A percentile compares a stretch with the other conserved stretches of the same genome.
Evolutionary conservation across 371 early-diverging fungal species (phyloP).

Genomic region (Phascolomyces articulosus): DNA sequence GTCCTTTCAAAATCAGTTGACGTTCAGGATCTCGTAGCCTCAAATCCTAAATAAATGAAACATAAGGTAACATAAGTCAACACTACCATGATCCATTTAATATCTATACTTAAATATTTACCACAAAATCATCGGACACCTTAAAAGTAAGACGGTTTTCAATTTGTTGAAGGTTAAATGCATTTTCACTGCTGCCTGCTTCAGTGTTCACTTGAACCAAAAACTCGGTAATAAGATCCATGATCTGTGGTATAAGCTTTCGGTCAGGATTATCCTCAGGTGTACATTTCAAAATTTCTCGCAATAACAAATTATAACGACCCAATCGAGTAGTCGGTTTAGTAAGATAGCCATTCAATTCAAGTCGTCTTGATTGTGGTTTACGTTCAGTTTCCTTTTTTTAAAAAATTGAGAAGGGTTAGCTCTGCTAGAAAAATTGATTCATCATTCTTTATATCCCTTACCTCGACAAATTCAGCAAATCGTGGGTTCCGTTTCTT

Average conservation of each 20-base stretch:
- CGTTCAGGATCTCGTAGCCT: constrained; percentile 75
- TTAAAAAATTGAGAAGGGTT: too few relatives aligned
- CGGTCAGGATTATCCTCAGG: constrained; percentile 80
- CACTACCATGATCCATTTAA: too few relatives aligned
- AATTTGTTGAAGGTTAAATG: constrained; percentile 62
- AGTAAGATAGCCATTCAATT: constrained; percentile 79
- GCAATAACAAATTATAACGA: constrained; percentile 85
- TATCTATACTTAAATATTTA: too few relatives aligned
- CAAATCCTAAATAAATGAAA: constrained; percentile 62
- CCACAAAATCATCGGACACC: constrained; percentile 22
- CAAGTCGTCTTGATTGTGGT: constrained; percentile 82
- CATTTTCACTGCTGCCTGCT: constrained; percentile 87
- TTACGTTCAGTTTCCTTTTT: constrained; percentile 68
- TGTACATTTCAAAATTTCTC: constrained; percentile 80
- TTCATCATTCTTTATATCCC: too few relatives aligned
- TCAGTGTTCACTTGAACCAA: constrained; percentile 81
- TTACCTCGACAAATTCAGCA: constrained; percentile 73
- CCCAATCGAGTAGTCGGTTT: constrained; percentile 87
- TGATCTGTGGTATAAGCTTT: constrained; percentile 61
- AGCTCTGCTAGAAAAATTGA: too few relatives aligned
- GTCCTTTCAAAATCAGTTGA: constrained; percentile 78
- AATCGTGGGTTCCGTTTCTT: constrained; percentile 69
- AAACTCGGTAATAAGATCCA: constrained; percentile 69
- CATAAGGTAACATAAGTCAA: neutral
- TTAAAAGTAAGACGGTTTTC: constrained; percentile 35